Conservation (phyloP, 2,329 filamentous ascomycete genomes). For the Corinectria fuckeliana region DNA sequence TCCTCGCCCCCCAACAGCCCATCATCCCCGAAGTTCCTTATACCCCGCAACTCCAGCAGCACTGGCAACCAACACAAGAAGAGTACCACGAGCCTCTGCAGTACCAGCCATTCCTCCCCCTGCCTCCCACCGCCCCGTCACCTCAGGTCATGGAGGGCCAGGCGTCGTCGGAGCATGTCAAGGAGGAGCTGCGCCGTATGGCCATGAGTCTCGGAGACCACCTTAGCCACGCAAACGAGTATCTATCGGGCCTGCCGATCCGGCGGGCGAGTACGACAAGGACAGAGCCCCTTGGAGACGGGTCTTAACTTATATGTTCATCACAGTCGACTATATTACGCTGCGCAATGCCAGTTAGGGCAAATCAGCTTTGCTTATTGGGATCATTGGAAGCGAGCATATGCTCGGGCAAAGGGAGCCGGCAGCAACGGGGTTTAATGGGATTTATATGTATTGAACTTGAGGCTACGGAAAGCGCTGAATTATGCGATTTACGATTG, state of each 20-base stretch:
- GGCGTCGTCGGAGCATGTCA: slow-evolving; percentile 58
- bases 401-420: neutral
- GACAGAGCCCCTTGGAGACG: slow-evolving; percentile 35
- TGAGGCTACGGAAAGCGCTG: slow-evolving; percentile 6
- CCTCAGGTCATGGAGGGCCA: slow-evolving; percentile 61
- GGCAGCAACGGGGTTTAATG: neutral
- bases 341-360: neutral
- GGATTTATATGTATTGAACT: slow-evolving; percentile 1
- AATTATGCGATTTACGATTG: slow-evolving; percentile 11
- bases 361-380: neutral
- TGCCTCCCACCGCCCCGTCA: slow-evolving; percentile 54
- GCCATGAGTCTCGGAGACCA: slow-evolving; percentile 58
- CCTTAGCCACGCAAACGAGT: slow-evolving; percentile 52
- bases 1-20: slow-evolving; percentile 43
- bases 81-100: slow-evolving; percentile 22
- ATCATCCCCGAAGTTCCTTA: slow-evolving; percentile 32
- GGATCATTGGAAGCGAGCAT: neutral
- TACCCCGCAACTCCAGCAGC: slow-evolving; percentile 28
- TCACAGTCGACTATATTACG: neutral
- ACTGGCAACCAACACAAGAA: slow-evolving; percentile 26
- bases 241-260: slow-evolving; percentile 50
- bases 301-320: slow-evolving; percentile 16
- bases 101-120: slow-evolving; percentile 36
- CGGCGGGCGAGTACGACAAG: slow-evolving; percentile 43
- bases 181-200: slow-evolving; percentile 57